Base-by-base conservation (phyloP, 176 grass and related monocot genomes). In the Paspalum vaginatum region DNA sequence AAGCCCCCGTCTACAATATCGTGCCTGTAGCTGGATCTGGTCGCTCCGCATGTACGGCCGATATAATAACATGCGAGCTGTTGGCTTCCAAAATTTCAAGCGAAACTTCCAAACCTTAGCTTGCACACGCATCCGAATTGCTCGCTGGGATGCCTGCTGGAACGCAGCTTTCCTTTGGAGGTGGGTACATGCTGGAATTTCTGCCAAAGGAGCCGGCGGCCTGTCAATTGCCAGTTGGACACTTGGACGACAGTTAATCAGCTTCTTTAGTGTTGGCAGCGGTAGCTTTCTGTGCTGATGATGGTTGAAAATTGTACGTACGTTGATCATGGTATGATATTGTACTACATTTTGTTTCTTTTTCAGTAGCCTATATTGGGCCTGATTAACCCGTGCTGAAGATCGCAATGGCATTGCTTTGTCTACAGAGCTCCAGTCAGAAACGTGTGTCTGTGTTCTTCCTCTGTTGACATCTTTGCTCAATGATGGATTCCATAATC, bases 11-110 rank as follows among this genome's bases (percentile, higher is more conserved):
- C 39, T 98, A 89, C 84, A 98, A 87, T 56, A 62, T 98, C 12
- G 61, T 98, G 50, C 95, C 95, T 3, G 95, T 98, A 17, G 65
- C 86, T 4, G 81, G 88, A 39, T 93, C 95, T 8, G 95, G 92
- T 6, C 52, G 76, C 71, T 94, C 84, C 1, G 53, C 84, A 12
- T 89, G 83, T 2, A 67, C 54, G 20, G 85, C 81, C 20, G 84
- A 98, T 46, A 65, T 94, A 17, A 75, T 98, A 27, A 89, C 89
- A 16, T 98, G 90, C 32, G 92, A 98, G 82, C 75, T 98, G n/a
- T 64, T 94, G 68, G 95, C 85, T 4, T 98, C 86, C 54, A 92
- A 90, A 71, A 63, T 79, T n/a, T 91, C 25, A 2, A 61, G 59
- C 15, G 59, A 22, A 32, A 14, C 81, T 14, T 17, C 12, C 14